Conservation (phyloP, 495 filamentous ascomycete species). For the Sporormia fimetaria region DNA sequence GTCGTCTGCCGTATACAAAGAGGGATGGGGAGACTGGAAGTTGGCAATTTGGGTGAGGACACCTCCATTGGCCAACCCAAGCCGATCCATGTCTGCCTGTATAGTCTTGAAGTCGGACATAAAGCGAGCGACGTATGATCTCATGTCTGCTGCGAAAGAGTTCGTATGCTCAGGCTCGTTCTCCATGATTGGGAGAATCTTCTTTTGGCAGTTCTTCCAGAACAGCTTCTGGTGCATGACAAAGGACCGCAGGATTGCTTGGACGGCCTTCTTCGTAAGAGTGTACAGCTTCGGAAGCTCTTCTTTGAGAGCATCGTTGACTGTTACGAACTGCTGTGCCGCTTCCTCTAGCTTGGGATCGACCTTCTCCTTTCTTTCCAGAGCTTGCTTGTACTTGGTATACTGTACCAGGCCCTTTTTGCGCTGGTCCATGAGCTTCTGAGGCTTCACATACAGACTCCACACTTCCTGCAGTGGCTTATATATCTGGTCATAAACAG, state of each 20-base stretch:
- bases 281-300: conserved; percentile 79
- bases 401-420: conserved; percentile 83
- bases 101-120: conserved; percentile 55
- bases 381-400: conserved; percentile 64
- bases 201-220: conserved; percentile 67
- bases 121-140: conserved; percentile 38
- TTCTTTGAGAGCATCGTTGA: conserved; percentile 86
- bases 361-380: conserved; percentile 65
- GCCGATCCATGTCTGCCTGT: conserved; percentile 41
- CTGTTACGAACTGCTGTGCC: conserved; percentile 72
- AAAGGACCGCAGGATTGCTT: conserved; percentile 68
- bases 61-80: conserved; percentile 49
- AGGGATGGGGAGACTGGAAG: conserved; percentile 44
- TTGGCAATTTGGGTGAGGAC: conserved; percentile 43
- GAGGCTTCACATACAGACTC: conserved; percentile 60
- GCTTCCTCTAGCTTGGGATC: conserved; percentile 74
- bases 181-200: conserved; percentile 63
- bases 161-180: conserved; percentile 48
- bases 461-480: conserved; percentile 77
- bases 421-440: conserved; percentile 80
- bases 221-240: conserved; percentile 70
- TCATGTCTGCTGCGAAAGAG: conserved; percentile 49
- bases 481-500: conserved; percentile 70
- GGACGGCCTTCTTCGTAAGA: conserved; percentile 66
- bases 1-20: conserved; percentile 27